Base-by-base conservation (phyloP, 345 rosid species). In the Sonneratia alba region DNA sequence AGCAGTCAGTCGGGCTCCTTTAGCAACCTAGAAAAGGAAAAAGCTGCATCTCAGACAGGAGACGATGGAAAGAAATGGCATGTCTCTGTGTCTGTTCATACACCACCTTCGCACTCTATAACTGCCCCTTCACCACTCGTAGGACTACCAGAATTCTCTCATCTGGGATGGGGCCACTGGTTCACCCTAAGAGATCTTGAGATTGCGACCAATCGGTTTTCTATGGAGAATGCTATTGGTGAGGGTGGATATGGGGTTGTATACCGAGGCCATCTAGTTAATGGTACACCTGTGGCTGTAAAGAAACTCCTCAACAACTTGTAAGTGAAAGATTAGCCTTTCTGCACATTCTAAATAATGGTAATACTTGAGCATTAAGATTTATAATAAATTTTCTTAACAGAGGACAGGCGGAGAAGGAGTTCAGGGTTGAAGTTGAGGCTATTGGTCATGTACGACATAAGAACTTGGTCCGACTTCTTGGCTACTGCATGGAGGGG, bases 211-310 rank as follows among this genome's bases (percentile, higher is more conserved):
- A 84, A 81, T 72, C 85, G 82, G 69, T 94, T 94, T 78, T 77
- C 95, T 8, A 90, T 82, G 80, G 96, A 91, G 73, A 90, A 88
- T 75, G 82, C 91, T 65, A 90, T 94, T 13, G 98, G 98, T 70
- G 98, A 91, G 79, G 98, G 98, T 66, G 98, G 98, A 15, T 94
- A 91, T 75, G 98, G 98, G 75, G 87, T 94, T 79, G 97, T 94
- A 71, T 94, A 89, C 83, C 85, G 78, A 72, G 98, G 96, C 66
- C 81, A 82, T 77, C 67, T 94, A 57, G 75, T 86, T 51, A 91
- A 94, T 75, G 89, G 93, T 56, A 81, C 85, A 59, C 83, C 90
- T 68, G 97, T 91, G 42, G 98, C 98, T 72, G 95, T 94, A 78
- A 94, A 94, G 82, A 94, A 94, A 84, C 86, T 94, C 70, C 95